Conservation (phyloP, 1,139 yeast species). For the Suhomyces bokatorum region DNA sequence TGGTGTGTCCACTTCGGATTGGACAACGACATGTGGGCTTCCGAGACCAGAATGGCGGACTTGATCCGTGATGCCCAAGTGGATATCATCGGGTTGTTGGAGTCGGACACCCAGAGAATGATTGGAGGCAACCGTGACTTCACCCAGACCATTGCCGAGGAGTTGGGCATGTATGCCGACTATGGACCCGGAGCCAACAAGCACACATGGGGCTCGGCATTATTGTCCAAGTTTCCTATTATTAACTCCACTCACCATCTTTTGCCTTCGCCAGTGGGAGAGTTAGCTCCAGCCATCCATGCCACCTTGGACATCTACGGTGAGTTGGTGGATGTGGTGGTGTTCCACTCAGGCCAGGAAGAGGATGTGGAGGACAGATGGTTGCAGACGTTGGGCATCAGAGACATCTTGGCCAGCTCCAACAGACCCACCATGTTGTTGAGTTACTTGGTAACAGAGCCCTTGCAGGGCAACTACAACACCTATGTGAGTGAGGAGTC, state of each 20-base stretch:
- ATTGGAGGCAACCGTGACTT: slow-evolving; percentile 94
- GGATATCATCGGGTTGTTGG: slow-evolving; percentile 87
- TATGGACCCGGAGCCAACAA: slow-evolving; percentile 98
- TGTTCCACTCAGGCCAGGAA: slow-evolving; percentile 97
- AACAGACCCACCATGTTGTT: slow-evolving; percentile 77
- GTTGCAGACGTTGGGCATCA: slow-evolving; percentile 75
- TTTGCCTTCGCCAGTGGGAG: slow-evolving; percentile 94
- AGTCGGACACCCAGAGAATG: slow-evolving; percentile 89
- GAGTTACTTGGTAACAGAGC: slow-evolving; percentile 87
- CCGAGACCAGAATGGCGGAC: slow-evolving; percentile 86
- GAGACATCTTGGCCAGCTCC: slow-evolving; percentile 77
- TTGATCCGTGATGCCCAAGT: slow-evolving; percentile 81
- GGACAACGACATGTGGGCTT: slow-evolving; percentile 98
- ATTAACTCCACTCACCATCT: slow-evolving; percentile 85
- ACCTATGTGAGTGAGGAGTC: slow-evolving; percentile 82
- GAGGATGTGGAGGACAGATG: slow-evolving; percentile 94
- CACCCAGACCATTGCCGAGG: slow-evolving; percentile 90
- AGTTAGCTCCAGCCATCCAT: slow-evolving; percentile 95
- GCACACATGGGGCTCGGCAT: slow-evolving; percentile 97
- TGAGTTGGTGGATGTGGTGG: slow-evolving; percentile 82
- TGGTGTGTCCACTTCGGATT: slow-evolving; percentile 98
- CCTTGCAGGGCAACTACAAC: slow-evolving; percentile 85
- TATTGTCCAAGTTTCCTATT: slow-evolving; percentile 92
- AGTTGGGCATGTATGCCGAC: slow-evolving; percentile 90
- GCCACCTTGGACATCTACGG: slow-evolving; percentile 94